Conservation (phyloP, 768 basidiomycete species). For the Lentinus tigrinus region DNA sequence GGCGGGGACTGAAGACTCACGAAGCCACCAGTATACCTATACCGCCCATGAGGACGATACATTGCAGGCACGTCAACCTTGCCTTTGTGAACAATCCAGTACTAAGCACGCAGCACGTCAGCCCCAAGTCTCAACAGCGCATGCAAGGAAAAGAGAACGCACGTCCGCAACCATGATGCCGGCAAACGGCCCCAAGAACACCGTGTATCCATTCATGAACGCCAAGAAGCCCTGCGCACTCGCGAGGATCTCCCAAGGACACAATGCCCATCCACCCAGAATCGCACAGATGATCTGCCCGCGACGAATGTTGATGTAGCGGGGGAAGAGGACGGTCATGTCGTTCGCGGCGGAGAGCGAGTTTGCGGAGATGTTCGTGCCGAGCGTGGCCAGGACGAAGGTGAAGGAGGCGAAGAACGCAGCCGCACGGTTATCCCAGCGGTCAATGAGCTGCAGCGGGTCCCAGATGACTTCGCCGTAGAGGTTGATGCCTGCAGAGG, state of each 20-base stretch:
- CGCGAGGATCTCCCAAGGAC: constrained; percentile 83
- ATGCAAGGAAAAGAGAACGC: constrained; percentile 24
- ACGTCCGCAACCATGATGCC: constrained; percentile 67
- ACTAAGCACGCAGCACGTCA: constrained; percentile 40
- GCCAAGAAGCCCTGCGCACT: constrained; percentile 64
- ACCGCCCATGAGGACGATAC: constrained; percentile 78
- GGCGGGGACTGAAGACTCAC: constrained; percentile 38
- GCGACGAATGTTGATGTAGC: constrained; percentile 77
- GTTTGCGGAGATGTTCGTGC: constrained; percentile 73
- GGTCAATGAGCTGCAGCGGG: constrained; percentile 70
- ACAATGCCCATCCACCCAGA: constrained; percentile 82
- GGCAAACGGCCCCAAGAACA: constrained; percentile 84
- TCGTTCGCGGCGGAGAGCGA: constrained; percentile 78
- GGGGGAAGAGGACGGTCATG: constrained; percentile 74
- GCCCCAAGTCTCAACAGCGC: neutral
- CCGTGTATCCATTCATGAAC: constrained; percentile 83
- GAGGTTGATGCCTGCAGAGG: constrained; percentile 68
- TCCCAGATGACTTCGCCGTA: constrained; percentile 75
- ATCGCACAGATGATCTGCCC: constrained; percentile 76
- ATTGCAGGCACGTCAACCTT: constrained; percentile 81
- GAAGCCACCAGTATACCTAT: constrained; percentile 73
- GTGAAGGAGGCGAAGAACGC: constrained; percentile 81
- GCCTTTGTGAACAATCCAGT: constrained; percentile 73
- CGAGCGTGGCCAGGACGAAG: constrained; percentile 71
- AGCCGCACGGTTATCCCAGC: constrained; percentile 83